Evolutionary conservation across 1,284 basidiomycete genomes (phyloP), one percentile per base, ranked within the genome.

Genomic region (Chalciporus sp.): DNA sequence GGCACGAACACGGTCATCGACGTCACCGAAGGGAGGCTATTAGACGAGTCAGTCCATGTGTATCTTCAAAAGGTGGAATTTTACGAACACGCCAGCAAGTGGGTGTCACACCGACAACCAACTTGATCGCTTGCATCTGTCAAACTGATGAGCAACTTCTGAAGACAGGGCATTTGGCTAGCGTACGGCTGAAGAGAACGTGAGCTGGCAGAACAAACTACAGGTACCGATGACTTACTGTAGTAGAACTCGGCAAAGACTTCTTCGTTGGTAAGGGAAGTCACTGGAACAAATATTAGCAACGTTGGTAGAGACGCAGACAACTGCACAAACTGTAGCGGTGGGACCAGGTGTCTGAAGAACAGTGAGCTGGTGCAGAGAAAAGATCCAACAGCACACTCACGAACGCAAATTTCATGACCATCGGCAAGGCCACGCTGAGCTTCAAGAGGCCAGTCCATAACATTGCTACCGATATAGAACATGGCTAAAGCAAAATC

Each of bases 181-280:
- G 58, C 37, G 8, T 64, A 68, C 66, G 9, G 69, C 66, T 67
- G 46, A 7, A 9, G 35, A 29, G 19, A 17, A 37, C 9, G 27
- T 64, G 45, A 67, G 62, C 14, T 7, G 9, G 17, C 17, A 19
- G 37, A 16, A 29, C 2, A 27, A 12, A 7, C 0, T 2, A 8
- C 12, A 2, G 19, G 1, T 12, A 5, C 27, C n/a, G 19, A 10
- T 9, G 5, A 69, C 79, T 43, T 56, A 80, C 80, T 86, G 76
- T 92, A 94, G 53, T 85, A 90, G 29, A 94, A 78, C 68, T 93
- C 90, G 10, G 90, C 90, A 45, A 92, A 89, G 23, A 87, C 88
- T 63, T 90, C 74, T 62, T 84, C 76, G 67, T 87, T 92, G 42
- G 81, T 74, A 44, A 92, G 77, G 10, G 85, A 79, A 10, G 92